Evolutionary conservation across 2,329 filamentous ascomycete species (phyloP).

Genomic region (Diplodia seriata): DNA sequence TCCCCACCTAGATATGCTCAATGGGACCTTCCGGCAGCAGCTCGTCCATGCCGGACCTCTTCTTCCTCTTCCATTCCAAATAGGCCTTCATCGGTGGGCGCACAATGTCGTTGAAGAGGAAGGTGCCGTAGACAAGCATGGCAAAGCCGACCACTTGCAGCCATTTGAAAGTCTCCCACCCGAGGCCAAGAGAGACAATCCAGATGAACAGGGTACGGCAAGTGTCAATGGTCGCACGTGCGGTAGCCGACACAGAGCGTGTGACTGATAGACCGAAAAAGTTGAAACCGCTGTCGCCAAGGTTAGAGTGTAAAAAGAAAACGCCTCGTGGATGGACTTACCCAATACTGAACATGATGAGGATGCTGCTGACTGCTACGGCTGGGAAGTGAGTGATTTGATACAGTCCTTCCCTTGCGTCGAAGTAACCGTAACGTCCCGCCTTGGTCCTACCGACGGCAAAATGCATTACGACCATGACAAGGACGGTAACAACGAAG

Average conservation of each 20-base stretch:
- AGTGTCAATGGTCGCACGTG: slow-evolving; percentile 94
- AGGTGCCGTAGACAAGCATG: slow-evolving; percentile 93
- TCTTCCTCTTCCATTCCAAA: slow-evolving; percentile 56
- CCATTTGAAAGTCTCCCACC: slow-evolving; percentile 98
- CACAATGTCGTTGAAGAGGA: slow-evolving; percentile 95
- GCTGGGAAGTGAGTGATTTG: slow-evolving; percentile 76
- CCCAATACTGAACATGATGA: slow-evolving; percentile 99
- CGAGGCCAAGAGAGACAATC: slow-evolving; percentile 89
- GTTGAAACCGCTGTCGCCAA: slow-evolving; percentile 79
- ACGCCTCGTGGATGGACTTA: slow-evolving; percentile 53
- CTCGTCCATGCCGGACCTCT: slow-evolving; percentile 48
- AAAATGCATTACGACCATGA: slow-evolving; percentile 81
- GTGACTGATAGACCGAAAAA: slow-evolving; percentile 98
- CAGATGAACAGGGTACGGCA: slow-evolving; percentile 98
- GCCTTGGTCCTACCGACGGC: slow-evolving; percentile 75
- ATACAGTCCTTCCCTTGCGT: slow-evolving; percentile 82
- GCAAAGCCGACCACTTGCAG: slow-evolving; percentile 89
- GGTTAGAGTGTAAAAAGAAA: neutral
- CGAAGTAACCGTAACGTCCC: slow-evolving; percentile 84
- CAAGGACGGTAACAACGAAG: slow-evolving; percentile 76
- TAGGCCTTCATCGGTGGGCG: slow-evolving; percentile 76
- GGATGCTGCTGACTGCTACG: slow-evolving; percentile 77
- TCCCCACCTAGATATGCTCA: slow-evolving; percentile 62
- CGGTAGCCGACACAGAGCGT: slow-evolving; percentile 85
- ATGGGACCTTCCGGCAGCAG: slow-evolving; percentile 84